Evolutionary conservation across 345 rosid genomes (phyloP).

Genomic region (Rhizophora mangle): DNA sequence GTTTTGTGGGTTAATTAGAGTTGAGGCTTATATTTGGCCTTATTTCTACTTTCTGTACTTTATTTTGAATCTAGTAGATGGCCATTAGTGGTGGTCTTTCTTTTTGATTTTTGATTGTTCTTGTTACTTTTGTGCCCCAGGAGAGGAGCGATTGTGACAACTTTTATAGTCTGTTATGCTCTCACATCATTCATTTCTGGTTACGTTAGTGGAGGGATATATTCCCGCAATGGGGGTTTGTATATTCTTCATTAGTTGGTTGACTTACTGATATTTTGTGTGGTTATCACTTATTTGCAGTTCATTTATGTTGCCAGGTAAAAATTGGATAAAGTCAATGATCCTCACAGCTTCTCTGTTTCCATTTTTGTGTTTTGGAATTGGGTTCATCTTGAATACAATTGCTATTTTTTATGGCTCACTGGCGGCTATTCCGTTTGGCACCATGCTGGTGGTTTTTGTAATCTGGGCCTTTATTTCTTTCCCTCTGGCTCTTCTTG

Average conservation of each 20-base stretch:
- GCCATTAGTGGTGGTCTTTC: not conserved
- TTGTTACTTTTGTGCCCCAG: constrained; percentile 37
- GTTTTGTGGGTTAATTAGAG: not conserved
- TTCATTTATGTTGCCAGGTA: constrained; percentile 45
- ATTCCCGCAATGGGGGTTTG: constrained; percentile 96
- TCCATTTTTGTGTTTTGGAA: constrained; percentile 89
- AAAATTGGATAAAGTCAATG: constrained; percentile 94
- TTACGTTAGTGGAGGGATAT: constrained; percentile 99
- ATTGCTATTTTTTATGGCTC: constrained; percentile 92
- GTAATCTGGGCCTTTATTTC: constrained; percentile 94
- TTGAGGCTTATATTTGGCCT: not conserved
- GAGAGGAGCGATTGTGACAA: constrained; percentile 99
- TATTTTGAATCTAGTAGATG: not conserved
- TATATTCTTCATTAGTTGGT: constrained; percentile 4
- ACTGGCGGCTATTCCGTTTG: constrained; percentile 92
- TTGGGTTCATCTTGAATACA: constrained; percentile 82
- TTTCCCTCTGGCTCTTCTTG: constrained; percentile 89
- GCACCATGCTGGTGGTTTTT: constrained; percentile 89
- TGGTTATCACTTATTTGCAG: constrained; percentile 7
- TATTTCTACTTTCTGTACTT: too few species aligned
- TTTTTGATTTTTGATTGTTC: not conserved
- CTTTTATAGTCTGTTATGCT: constrained; percentile 94
- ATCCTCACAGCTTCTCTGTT: constrained; percentile 90
- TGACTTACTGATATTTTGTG: not conserved
- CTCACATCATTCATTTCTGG: constrained; percentile 96